Base-by-base conservation (phyloP, 257 asterid species). In the Gynochthodes officinalis region DNA sequence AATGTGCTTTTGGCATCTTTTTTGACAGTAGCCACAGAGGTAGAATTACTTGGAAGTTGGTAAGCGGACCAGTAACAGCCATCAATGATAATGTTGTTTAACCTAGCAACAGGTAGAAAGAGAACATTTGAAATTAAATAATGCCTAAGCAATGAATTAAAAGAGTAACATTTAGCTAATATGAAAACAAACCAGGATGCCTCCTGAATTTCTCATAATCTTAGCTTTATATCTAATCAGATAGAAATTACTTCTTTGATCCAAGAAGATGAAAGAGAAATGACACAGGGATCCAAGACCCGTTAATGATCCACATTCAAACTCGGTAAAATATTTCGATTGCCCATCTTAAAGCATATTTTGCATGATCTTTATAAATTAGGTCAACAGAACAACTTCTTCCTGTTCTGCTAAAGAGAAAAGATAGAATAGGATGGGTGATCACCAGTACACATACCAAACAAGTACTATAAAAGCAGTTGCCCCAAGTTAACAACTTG, bases 41-140 rank as follows among this genome's bases (percentile, higher is more conserved):
- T 57, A 23, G 81, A 67, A 43, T 66, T 70, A 71, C 73, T 44
- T 30, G 73, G 10, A 62, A 72, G 54, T 73, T 75, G 25, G 68
- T 48, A 42, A 59, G 88, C 90, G 28, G 85, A 76, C 88, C 89
- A 79, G 66, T 54, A 62, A 54, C 61, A 77, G 67, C 32, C 63
- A 74, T 82, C 70, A 49, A 81, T 57, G 15, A 53, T 73, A 44
- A 73, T 33, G 42, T 15, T 50, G 74, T 82, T 82, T 63, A 88
- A 78, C 82, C 90, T 86, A 61, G 77, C 79, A 73, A 67, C 21
- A 40, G 11, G 57, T 23, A 71, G 28, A 19, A 25, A 71, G 13
- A 71, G 12, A 59, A 39, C 18, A 70, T 13, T 7, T 0, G 44
- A 21, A 68, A 49, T 32, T 28, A 19, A n/a, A 10, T 23, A 12